Conservation (phyloP, 805 yeast genomes). For the Lachancea waltii region DNA sequence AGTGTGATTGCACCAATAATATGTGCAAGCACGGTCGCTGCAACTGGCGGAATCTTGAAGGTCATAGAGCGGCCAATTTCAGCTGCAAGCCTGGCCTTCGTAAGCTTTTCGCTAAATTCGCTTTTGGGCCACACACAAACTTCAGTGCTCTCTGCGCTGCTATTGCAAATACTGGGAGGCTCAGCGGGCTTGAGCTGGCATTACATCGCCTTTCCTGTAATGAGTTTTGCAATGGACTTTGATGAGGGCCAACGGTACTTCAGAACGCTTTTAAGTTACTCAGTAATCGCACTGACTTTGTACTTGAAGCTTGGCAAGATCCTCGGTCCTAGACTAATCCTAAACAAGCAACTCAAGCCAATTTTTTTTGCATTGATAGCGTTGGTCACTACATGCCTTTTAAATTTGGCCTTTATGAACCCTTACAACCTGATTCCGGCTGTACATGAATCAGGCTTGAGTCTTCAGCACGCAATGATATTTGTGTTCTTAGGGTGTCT, state of each 20-base stretch:
- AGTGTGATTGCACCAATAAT: conserved; percentile 20
- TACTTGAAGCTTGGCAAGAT: background rate
- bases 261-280: conserved; percentile 3
- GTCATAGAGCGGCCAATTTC: conserved; percentile 3
- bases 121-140: conserved; percentile 13
- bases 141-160: conserved; percentile 9
- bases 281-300: conserved; percentile 2
- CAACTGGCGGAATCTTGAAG: conserved; percentile 9
- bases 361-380: background rate
- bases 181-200: conserved; percentile 2
- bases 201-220: conserved; percentile 10
- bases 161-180: conserved; percentile 10
- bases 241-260: conserved; percentile 1
- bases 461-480: conserved; percentile 24
- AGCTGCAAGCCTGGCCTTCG: conserved; percentile 6
- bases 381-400: background rate
- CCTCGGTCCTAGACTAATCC: background rate
- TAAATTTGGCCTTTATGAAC: conserved; percentile 4
- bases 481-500: conserved; percentile 30
- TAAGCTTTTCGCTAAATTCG: conserved; percentile 10
- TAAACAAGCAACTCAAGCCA: conserved; percentile 2
- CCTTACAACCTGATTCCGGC: background rate
- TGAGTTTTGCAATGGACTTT: conserved; percentile 8
- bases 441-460: conserved; percentile 3
- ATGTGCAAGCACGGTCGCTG: conserved; percentile 15